A percentile compares a stretch with the other conserved stretches of the same genome.
Conservation (phyloP, 1,284 basidiomycete genomes). For the Irpex rosettiformis region DNA sequence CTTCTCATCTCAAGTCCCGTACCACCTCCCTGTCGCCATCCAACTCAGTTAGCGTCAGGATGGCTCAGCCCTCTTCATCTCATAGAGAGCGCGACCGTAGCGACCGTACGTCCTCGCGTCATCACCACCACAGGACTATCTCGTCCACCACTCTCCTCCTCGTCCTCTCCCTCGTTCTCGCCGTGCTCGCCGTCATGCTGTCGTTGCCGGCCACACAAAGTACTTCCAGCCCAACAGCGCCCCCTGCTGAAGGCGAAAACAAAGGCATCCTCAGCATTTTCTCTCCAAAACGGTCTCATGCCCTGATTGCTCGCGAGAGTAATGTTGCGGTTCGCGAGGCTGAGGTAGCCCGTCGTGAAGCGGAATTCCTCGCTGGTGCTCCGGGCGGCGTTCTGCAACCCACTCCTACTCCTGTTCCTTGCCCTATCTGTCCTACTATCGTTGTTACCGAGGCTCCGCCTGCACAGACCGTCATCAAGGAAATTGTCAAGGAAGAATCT, state of each 20-base stretch:
- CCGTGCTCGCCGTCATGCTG: constrained; percentile 81
- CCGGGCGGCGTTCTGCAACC: constrained; percentile 68
- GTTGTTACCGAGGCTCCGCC: constrained; percentile 50
- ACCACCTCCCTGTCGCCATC: constrained; percentile 75
- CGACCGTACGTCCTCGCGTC: constrained; percentile 46
- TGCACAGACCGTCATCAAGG: constrained; percentile 76
- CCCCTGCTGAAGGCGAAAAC: constrained; percentile 28
- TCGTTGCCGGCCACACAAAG: constrained; percentile 59
- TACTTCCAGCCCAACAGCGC: constrained; percentile 19
- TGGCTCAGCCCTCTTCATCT: constrained; percentile 83
- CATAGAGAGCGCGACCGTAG: constrained; percentile 61
- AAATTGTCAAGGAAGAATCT: constrained; percentile 76
- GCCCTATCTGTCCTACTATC: constrained; percentile 56
- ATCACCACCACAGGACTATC: constrained; percentile 78
- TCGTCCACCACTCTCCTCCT: constrained; percentile 85
- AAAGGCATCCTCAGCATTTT: constrained; percentile 65
- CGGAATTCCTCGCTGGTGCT: constrained; percentile 74
- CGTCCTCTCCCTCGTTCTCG: constrained; percentile 76
- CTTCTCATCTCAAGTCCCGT: constrained; percentile 61
- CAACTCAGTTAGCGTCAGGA: constrained; percentile 69
- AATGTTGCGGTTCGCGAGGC: constrained; percentile 75
- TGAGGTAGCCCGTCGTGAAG: constrained; percentile 80
- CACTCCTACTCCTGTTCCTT: constrained; percentile 43
- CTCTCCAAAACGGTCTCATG: constrained; percentile 75
- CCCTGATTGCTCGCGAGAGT: constrained; percentile 71